Evolutionary conservation across 1,284 basidiomycete genomes (phyloP).

Genomic region (Ceratobasidium sp.): DNA sequence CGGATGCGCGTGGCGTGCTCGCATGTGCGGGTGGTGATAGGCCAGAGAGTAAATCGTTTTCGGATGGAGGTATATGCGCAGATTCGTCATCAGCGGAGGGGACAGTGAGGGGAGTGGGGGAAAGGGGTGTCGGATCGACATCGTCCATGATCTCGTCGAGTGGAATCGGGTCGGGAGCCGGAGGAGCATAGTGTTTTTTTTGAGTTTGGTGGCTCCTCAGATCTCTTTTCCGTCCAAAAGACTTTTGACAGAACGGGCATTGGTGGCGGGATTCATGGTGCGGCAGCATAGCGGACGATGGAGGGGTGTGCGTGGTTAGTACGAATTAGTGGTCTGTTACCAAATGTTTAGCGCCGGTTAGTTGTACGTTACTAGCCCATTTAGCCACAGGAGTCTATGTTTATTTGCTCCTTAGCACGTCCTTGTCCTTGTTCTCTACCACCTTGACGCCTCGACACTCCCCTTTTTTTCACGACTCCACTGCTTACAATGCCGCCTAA

Average conservation of each 20-base stretch:
- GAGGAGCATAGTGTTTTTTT: neutral
- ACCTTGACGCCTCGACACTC: neutral
- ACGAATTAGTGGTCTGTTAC: neutral
- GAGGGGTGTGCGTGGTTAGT: neutral
- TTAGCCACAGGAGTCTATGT: neutral
- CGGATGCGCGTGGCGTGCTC: constrained; percentile 8
- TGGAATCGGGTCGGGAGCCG: neutral
- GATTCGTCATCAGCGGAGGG: neutral
- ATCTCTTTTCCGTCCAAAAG: neutral
- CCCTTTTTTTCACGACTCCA: neutral
- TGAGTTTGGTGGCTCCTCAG: neutral
- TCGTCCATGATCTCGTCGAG: neutral
- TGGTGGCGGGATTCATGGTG: neutral
- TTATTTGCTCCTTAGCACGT: neutral
- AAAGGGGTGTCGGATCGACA: neutral
- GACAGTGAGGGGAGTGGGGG: neutral
- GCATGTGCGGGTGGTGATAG: neutral
- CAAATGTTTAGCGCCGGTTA: neutral
- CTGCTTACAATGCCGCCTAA: neutral
- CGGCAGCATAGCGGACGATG: neutral
- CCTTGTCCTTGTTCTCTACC: neutral
- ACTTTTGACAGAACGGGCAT: neutral
- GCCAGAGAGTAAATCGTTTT: neutral
- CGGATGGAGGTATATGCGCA: neutral
- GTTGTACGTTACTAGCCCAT: neutral